Conservation (phyloP, 176 grass and related monocot genomes). For the Carex myosuroides region DNA sequence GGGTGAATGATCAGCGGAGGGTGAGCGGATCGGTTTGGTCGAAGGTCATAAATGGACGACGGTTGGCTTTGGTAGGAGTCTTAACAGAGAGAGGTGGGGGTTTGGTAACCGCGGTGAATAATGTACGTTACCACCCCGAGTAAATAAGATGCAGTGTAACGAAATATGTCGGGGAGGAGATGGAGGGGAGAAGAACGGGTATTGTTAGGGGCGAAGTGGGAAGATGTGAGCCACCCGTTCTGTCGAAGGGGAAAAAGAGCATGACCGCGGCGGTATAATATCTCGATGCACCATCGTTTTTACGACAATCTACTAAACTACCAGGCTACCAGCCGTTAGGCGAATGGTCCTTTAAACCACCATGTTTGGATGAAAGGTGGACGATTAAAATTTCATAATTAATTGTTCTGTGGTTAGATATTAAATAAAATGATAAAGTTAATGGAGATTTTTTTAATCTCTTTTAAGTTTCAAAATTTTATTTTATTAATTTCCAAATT, state of each 20-base stretch:
- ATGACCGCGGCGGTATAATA: neutral
- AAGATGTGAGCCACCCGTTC: conserved; percentile 24
- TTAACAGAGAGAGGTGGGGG: conserved; percentile 8
- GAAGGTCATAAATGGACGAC: conserved; percentile 6
- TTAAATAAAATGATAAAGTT: too few species aligned
- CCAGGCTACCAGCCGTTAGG: neutral
- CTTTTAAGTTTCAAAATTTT: too few species aligned
- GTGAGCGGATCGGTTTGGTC: conserved; percentile 18
- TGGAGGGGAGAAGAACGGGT: neutral
- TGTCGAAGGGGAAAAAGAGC: conserved; percentile 15
- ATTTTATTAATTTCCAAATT: too few species aligned
- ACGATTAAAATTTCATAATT: too few species aligned
- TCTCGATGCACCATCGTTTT: neutral
- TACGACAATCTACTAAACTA: conserved; percentile 4
- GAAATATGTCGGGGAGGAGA: neutral
- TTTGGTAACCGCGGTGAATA: conserved; percentile 13
- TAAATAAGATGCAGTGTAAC: neutral
- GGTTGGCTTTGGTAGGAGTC: neutral
- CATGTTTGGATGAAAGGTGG: neutral
- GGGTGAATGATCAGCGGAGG: neutral
- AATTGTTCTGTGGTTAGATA: too few species aligned
- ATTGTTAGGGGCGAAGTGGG: conserved; percentile 1
- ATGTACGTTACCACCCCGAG: neutral
- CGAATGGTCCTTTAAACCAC: neutral
- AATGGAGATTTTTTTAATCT: too few species aligned